Conservation (phyloP, 768 basidiomycete species). For the Candolleomyces aberdarensis region DNA sequence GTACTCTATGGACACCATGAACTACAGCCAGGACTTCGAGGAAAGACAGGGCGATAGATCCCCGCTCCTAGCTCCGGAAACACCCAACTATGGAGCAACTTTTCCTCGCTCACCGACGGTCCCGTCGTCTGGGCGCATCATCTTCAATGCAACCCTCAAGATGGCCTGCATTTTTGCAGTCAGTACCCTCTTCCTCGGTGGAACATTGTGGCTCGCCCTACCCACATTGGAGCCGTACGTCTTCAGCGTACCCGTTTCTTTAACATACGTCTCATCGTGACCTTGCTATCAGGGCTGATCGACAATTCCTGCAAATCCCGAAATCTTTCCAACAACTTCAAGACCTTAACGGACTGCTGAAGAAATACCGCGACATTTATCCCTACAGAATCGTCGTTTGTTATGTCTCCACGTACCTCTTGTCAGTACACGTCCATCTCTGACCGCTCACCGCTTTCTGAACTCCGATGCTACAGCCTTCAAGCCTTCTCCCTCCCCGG, state of each 20-base stretch:
- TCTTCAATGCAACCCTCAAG: slow-evolving; percentile 81
- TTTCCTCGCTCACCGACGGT: slow-evolving; percentile 35
- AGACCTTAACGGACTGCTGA: slow-evolving; percentile 77
- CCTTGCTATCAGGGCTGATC: slow-evolving; percentile 58
- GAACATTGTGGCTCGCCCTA: slow-evolving; percentile 76
- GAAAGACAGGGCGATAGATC: slow-evolving; percentile 24
- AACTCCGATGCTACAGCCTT: slow-evolving; percentile 46
- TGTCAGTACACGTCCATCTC: slow-evolving; percentile 52
- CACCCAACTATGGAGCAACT: slow-evolving; percentile 53
- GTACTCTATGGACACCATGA: slow-evolving; percentile 67
- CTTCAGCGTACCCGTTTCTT: background rate
- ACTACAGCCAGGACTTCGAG: slow-evolving; percentile 21
- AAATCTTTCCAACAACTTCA: slow-evolving; percentile 87
- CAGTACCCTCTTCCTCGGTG: slow-evolving; percentile 67
- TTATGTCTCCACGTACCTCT: slow-evolving; percentile 87
- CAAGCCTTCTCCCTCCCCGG: slow-evolving; percentile 97
- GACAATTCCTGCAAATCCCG: slow-evolving; percentile 74
- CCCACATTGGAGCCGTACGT: slow-evolving; percentile 78
- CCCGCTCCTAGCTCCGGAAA: slow-evolving; percentile 43
- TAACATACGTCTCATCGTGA: slow-evolving; percentile 1
- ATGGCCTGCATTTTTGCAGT: slow-evolving; percentile 75
- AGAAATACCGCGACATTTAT: slow-evolving; percentile 90
- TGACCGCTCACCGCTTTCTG: background rate
- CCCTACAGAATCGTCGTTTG: slow-evolving; percentile 83
- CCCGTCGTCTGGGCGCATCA: slow-evolving; percentile 52